These are phyloP conservation scores for Chaetomium fimeti DNA, from an alignment of 495 filamentous ascomycete genomes.

Conservation along the genomic window DNA sequence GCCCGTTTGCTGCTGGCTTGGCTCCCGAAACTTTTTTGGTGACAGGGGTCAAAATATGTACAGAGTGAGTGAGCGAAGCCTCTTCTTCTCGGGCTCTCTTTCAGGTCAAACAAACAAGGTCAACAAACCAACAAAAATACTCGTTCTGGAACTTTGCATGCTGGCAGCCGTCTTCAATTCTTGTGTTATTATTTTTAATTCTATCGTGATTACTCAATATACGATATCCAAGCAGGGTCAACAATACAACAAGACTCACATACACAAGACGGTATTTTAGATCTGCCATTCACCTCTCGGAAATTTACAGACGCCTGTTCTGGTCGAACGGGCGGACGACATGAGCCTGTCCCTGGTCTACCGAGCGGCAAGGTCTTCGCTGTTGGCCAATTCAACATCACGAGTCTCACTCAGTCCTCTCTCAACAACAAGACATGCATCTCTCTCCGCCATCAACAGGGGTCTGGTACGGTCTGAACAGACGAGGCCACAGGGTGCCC, in stretches of 20 bases:
- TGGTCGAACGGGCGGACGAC: neutral
- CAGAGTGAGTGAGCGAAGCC: neutral
- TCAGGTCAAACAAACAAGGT: neutral
- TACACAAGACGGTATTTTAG: neutral
- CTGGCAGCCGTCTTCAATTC: neutral
- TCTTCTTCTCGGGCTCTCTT: neutral
- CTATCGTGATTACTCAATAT: too few relatives aligned
- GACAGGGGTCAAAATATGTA: slow-evolving; percentile 1
- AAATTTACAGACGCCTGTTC: neutral
- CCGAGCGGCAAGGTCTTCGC: slow-evolving; percentile 26
- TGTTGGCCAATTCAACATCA: slow-evolving; percentile 4
- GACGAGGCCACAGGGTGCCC: slow-evolving; percentile 20
- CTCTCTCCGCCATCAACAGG: slow-evolving; percentile 35
- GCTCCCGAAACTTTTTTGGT: slow-evolving; percentile 2
- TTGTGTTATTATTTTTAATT: neutral
- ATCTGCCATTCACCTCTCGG: neutral
- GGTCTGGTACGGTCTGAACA: slow-evolving; percentile 33
- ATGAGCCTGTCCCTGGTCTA: slow-evolving; percentile 30
- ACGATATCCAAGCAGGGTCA: neutral
- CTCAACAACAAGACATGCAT: slow-evolving; percentile 22
- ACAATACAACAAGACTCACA: neutral
- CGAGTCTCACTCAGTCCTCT: slow-evolving; percentile 15
- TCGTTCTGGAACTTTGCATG: neutral
- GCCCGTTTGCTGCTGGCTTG: neutral
- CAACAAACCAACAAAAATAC: neutral